These are phyloP conservation scores for Beauveria medogensis DNA, from an alignment of 2,329 filamentous ascomycete genomes.

Conservation along the genomic window DNA sequence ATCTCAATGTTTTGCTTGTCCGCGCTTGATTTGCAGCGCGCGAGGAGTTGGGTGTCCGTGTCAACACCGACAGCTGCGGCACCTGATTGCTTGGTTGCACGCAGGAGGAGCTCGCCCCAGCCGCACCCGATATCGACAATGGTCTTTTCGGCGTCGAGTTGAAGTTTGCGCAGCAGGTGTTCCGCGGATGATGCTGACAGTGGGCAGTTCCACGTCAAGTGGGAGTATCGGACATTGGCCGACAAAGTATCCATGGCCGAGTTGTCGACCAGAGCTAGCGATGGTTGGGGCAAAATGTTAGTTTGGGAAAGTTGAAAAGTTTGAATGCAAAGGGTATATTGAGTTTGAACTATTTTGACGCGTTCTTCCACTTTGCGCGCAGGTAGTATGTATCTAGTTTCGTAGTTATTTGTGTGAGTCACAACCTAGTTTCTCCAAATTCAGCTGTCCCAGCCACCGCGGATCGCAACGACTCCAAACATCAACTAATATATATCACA, in stretches of 20 bases:
- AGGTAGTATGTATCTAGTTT: no score
- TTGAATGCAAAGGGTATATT: no score
- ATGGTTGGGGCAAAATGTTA: not conserved
- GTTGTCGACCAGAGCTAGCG: not conserved
- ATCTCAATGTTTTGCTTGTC: not conserved
- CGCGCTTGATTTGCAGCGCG: not conserved
- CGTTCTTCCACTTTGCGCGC: no score
- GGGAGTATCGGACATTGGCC: not conserved
- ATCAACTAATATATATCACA: no score
- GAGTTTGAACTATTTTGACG: no score
- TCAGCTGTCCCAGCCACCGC: not conserved
- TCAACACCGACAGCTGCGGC: conserved; percentile 10
- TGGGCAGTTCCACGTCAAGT: conserved; percentile 7
- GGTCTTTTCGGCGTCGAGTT: not conserved
- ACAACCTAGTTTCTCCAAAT: not conserved
- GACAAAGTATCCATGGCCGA: not conserved
- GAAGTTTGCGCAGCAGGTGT: not conserved
- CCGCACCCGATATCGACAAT: conserved; percentile 15
- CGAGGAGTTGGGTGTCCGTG: conserved; percentile 6
- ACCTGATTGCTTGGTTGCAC: not conserved
- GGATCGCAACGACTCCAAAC: not conserved
- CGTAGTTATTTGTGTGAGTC: not conserved
- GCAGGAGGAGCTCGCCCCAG: conserved; percentile 15
- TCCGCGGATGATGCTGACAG: not conserved
- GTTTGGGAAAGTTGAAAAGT: no score